phyloP scores from a whole-genome alignment of 192 early-diverging fungal species.

The Funneliformis geosporum region DNA sequence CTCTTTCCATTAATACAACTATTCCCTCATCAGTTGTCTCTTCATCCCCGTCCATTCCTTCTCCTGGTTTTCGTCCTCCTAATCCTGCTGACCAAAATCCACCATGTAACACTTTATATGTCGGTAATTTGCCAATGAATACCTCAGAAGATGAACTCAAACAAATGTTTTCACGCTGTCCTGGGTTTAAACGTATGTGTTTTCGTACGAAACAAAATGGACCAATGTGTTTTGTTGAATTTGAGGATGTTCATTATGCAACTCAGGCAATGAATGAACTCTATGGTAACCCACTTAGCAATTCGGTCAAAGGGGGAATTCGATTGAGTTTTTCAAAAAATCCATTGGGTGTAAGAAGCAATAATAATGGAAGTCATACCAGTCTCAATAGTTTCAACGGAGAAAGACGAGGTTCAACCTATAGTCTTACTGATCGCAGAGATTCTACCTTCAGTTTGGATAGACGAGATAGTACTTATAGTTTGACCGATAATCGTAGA shows the following conservation, averaged over 20 bases:
- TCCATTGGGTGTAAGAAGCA: constrained; percentile 84
- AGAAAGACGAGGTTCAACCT: constrained; percentile 26
- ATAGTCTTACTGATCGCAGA: constrained; percentile 26
- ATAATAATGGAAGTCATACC: constrained; percentile 36
- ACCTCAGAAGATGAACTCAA: constrained; percentile 90
- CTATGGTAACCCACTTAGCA: constrained; percentile 79
- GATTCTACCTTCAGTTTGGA: constrained; percentile 32
- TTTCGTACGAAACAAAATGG: constrained; percentile 89
- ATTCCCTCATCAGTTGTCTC: constrained; percentile 35
- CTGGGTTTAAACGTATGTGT: constrained; percentile 89
- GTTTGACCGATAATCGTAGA: constrained; percentile 16
- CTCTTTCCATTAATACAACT: constrained; percentile 50
- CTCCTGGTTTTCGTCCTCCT: constrained; percentile 54
- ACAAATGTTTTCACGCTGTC: constrained; percentile 73
- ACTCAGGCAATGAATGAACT: constrained; percentile 86
- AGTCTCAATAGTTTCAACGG: constrained; percentile 11
- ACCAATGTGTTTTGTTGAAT: constrained; percentile 99
- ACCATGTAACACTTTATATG: constrained; percentile 99
- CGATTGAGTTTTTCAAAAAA: constrained; percentile 97
- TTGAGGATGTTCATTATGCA: constrained; percentile 92
- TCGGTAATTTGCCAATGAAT: constrained; percentile 90
- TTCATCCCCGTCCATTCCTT: constrained; percentile 41
- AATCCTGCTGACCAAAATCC: constrained; percentile 91
- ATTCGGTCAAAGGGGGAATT: constrained; percentile 91
- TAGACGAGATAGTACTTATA: constrained; percentile 19